Conservation (phyloP, 805 yeast species). For the Hermanozyma aechmeae region DNA sequence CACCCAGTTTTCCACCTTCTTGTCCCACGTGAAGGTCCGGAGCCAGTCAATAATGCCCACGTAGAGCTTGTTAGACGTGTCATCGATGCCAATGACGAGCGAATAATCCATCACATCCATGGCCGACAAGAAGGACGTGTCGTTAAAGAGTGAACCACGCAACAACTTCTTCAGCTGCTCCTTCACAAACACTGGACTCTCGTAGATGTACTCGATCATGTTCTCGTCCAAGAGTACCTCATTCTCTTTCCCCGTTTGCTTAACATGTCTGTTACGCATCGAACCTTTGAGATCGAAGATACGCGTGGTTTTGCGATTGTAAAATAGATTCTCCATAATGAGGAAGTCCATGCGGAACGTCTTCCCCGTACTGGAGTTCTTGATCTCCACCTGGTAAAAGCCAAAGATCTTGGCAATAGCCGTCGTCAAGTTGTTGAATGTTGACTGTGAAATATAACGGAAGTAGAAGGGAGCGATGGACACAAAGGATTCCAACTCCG, state of each 20-base stretch:
- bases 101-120: conserved; percentile 99
- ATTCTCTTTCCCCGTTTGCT: conserved; percentile 91
- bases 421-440: conserved; percentile 91
- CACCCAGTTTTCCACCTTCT: conserved; percentile 97
- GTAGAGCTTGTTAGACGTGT: conserved; percentile 52
- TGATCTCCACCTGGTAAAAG: conserved; percentile 85
- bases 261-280: conserved; percentile 93
- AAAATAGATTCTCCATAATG: conserved; percentile 93
- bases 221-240: conserved; percentile 94
- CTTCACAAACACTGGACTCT: conserved; percentile 87
- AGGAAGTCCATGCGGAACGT: conserved; percentile 80
- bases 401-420: conserved; percentile 94
- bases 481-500: conserved; percentile 88
- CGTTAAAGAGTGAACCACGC: conserved; percentile 89
- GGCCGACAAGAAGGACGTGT: conserved; percentile 84
- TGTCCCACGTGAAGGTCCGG: conserved; percentile 97
- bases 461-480: conserved; percentile 95
- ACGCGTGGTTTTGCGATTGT: conserved; percentile 69
- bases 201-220: conserved; percentile 96
- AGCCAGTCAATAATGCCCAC: conserved; percentile 94
- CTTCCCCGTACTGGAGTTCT: conserved; percentile 67
- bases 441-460: conserved; percentile 90
- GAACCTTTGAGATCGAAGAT: conserved; percentile 96
- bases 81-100: conserved; percentile 85
- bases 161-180: conserved; percentile 83